Conservation (phyloP, 2,329 filamentous ascomycete genomes). For the Microdochium bolleyi region DNA sequence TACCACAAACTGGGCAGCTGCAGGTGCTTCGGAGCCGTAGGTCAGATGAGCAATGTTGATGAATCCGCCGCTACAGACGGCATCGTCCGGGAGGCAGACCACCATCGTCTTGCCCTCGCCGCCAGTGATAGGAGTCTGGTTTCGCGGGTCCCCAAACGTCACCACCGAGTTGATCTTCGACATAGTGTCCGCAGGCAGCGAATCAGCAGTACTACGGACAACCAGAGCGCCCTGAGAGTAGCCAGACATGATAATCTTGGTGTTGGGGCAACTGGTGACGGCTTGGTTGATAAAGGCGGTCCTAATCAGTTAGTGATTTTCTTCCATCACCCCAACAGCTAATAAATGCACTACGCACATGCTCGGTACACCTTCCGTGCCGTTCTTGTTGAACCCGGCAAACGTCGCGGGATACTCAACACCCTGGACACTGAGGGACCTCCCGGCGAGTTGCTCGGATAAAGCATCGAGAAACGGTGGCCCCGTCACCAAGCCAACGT, state of each 20-base stretch:
- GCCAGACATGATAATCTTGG: background rate
- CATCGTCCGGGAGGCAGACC: background rate
- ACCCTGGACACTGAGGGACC: slow-evolving; percentile 1
- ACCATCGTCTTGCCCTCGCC: background rate
- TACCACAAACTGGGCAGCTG: background rate
- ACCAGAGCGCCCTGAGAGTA: background rate
- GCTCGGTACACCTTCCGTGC: slow-evolving; percentile 8
- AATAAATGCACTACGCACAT: slow-evolving; percentile 10
- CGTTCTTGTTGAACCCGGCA: slow-evolving; percentile 11
- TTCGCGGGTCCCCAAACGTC: background rate
- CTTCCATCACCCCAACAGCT: background rate
- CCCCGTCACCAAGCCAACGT: background rate
- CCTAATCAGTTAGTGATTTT: background rate
- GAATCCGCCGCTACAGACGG: slow-evolving; percentile 1
- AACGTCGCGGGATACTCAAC: background rate
- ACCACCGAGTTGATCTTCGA: background rate
- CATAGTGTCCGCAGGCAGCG: background rate
- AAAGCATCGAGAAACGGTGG: background rate
- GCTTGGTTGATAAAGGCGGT: background rate
- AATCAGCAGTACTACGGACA: background rate
- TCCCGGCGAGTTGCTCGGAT: background rate
- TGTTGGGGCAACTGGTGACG: background rate
- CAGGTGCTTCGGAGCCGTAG: background rate
- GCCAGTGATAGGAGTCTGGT: slow-evolving; percentile 12
- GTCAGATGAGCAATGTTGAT: slow-evolving; percentile 10